A percentile compares a stretch with the other conserved stretches of the same genome.
Conservation (phyloP, 2,329 filamentous ascomycete species). For the Sclerotinia nivalis region DNA sequence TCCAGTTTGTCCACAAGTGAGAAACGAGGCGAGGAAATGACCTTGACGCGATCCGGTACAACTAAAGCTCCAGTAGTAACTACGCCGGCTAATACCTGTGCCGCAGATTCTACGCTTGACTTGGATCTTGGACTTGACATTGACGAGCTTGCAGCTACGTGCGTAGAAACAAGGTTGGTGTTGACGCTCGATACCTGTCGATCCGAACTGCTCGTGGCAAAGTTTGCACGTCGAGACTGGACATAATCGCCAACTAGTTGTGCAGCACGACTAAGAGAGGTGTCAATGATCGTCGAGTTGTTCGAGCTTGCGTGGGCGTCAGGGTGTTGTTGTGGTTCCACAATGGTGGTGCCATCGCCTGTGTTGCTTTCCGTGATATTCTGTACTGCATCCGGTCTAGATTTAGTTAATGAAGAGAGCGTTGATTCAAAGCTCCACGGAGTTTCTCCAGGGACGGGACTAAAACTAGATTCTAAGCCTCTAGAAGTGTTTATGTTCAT, state of each 20-base stretch:
- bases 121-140: conserved; percentile 8
- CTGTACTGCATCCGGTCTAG: background rate
- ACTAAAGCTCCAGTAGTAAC: background rate
- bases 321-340: background rate
- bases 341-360: background rate
- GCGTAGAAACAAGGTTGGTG: background rate
- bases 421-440: conserved; percentile 4
- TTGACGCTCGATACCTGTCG: background rate
- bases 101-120: background rate
- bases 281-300: background rate
- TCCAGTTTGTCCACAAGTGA: background rate
- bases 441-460: background rate
- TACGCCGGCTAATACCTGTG: background rate
- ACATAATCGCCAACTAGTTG: background rate
- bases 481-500: background rate
- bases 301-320: background rate
- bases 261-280: background rate
- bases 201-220: background rate
- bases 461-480: background rate
- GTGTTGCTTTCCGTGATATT: background rate
- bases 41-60: background rate
- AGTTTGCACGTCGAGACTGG: background rate
- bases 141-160: background rate
- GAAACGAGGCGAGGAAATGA: background rate
- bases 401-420: background rate